Percentiles rank a stretch among this genome's conserved stretches.
Conservation (phyloP, 306 rosid species). For the Benincasa hispida region DNA sequence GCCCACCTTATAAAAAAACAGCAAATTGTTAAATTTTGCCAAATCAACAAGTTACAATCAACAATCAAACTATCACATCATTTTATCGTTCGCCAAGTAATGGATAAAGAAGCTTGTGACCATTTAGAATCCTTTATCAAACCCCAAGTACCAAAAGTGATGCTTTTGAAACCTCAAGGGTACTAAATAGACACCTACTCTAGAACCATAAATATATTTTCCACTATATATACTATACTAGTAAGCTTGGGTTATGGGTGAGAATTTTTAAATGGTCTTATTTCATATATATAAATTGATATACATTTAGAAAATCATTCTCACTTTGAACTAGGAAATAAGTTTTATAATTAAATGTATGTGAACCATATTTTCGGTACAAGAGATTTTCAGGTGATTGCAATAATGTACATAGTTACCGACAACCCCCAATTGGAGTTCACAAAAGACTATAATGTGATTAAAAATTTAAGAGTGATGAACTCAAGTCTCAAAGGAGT, state of each 20-base stretch:
- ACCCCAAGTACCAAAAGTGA: too few species aligned
- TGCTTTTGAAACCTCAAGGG: too few species aligned
- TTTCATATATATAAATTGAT: neutral
- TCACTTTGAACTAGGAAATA: neutral
- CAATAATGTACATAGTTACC: neutral
- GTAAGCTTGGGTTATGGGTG: neutral
- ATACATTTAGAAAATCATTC: neutral
- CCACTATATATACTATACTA: neutral
- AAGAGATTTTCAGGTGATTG: neutral
- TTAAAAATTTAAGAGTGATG: neutral
- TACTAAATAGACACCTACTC: too few species aligned
- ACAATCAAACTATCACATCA: too few species aligned
- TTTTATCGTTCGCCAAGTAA: too few species aligned
- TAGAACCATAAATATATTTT: too few species aligned
- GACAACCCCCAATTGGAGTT: neutral
- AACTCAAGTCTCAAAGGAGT: neutral
- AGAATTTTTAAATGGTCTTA: neutral
- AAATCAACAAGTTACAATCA: too few species aligned
- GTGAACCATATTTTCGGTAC: neutral
- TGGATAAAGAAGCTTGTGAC: too few species aligned
- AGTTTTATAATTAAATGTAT: neutral
- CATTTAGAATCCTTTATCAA: too few species aligned
- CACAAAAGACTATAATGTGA: neutral
- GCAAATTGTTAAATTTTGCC: too few species aligned
- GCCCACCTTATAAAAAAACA: too few species aligned